A percentile compares a stretch with the other conserved stretches of the same genome.
These are phyloP conservation scores for Fusarium robinianum DNA, from an alignment of 2,329 filamentous ascomycete species.

Conservation along the genomic window DNA sequence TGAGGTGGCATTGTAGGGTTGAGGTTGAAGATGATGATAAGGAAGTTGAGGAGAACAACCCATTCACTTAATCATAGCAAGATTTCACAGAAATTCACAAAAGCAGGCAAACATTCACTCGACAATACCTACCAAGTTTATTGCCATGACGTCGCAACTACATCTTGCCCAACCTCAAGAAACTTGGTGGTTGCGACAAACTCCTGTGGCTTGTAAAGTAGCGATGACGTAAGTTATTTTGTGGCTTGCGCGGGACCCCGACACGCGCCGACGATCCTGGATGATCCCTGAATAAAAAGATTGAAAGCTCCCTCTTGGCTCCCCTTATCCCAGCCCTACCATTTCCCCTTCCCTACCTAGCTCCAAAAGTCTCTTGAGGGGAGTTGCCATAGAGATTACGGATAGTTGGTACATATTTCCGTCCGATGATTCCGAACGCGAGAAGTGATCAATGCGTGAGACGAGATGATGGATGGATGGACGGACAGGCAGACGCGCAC, in stretches of 20 bases:
- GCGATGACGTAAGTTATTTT: slow-evolving; percentile 27
- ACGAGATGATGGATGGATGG: no score
- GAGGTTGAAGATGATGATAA: not conserved
- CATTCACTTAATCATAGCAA: not conserved
- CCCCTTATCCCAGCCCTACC: no score
- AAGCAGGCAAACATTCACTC: not conserved
- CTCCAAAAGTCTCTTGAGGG: no score
- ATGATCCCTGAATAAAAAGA: no score
- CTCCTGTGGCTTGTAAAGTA: slow-evolving; percentile 1
- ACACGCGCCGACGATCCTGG: no score
- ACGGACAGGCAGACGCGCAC: no score
- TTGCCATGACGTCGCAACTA: slow-evolving; percentile 23
- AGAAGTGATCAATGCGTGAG: no score
- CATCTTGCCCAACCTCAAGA: slow-evolving; percentile 11
- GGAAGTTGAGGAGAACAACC: not conserved
- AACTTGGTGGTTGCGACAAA: not conserved
- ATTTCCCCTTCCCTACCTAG: no score
- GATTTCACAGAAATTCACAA: not conserved
- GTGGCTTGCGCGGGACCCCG: slow-evolving; percentile 20
- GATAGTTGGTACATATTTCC: no score
- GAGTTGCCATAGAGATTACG: no score
- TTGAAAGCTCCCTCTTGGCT: no score
- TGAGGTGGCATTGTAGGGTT: slow-evolving; percentile 1
- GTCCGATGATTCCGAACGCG: no score
- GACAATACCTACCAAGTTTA: slow-evolving; percentile 1